Evolutionary conservation across 108 stramenopile genomes (phyloP), one percentile per base, ranked within the genome.

Genomic region (Skeletonema menzelii): DNA sequence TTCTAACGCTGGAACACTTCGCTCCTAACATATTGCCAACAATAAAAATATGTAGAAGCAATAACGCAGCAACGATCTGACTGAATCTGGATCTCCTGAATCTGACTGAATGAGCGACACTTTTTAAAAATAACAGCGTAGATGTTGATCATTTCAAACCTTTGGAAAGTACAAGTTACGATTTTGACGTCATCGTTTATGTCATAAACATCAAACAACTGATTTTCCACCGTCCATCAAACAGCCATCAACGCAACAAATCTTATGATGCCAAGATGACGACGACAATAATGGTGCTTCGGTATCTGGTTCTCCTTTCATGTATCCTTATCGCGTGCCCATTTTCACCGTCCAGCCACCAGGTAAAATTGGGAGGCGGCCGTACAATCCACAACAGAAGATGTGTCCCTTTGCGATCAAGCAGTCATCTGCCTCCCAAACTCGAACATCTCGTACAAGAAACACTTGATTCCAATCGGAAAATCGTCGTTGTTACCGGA

Each of bases 401-500:
- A 53, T 53, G 20, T 22, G 10, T 19, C 49, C 49, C 49, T 53
- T 10, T 53, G 4, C 6, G 22, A 22, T 24, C 20, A 5, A 53
- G 49, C 49, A 74, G 73, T 31, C 72, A 63, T 22, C 65, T 77
- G 20, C 72, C 76, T 12, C 71, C 62, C 30, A 58, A 63, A 2
- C 71, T 77, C 26, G 65, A 72, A 58, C 26, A 56, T 17, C 59
- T 79, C 31, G 72, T 79, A 1, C 14, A 20, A n/a, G 77, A 79
- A 12, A 69, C 72, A 24, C 34, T 79, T 27, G 55, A 46, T 40
- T 58, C 65, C 31, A 67, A 84, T 58, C 69, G 76, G 8, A 80
- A 80, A 71, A 76, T 80, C 27, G 56, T 99, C 53, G 95, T 97
- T 27, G 98, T 99, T 22, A 97, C 99, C 7, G 99, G 99, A 53